Base-by-base conservation (phyloP, 2,329 filamentous ascomycete species). In the Aaosphaeria pasadenensis region DNA sequence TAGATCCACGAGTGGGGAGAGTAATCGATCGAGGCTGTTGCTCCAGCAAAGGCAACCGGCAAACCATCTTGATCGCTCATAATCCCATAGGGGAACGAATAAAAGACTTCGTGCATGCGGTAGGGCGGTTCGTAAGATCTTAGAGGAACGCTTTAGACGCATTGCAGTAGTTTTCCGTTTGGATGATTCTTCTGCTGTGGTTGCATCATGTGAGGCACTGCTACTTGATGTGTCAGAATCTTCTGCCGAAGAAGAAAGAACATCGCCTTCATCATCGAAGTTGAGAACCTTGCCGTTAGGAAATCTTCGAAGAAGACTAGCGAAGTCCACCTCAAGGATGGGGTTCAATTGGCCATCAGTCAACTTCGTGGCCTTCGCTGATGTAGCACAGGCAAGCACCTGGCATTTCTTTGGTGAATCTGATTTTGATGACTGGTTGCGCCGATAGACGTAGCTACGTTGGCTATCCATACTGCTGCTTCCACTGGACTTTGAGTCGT, bases 101-200 rank as follows among this genome's bases (percentile, higher is more conserved):
- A 67, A 60, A 5, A 72, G 57, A 47, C 67, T 67, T 13, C 63
- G 58, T 7, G 67, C 69, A 7, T 51, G 54, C 2, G 60, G 65
- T 36, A 81, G 79, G 5, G 83, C 66, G 31, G 78, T 79, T 9
- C 71, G 76, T 2, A 84, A 67, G 33, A 83, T 81, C 5, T 45
- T 49, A 33, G 39, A 30, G 9, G 36, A 40, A 11, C 39, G 9
- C 3, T n/a, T 24, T 9, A 40, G 9, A 7, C 17, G 7, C 9
- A 9, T 40, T 40, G 7, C 39, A 13, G 11, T 7, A 4, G 2
- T 11, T 4, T 31, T 47, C 41, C 3, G 45, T 32, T 28, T 50
- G 44, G 11, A 9, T 40, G 24, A 2, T 24, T n/a, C 9, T 36
- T 36, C 33, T 36, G 33, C 33, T 2, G 33, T 3, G 7, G n/a